phyloP scores from a whole-genome alignment of 495 filamentous ascomycete genomes.

The Penicillium cosmopolitanum region DNA sequence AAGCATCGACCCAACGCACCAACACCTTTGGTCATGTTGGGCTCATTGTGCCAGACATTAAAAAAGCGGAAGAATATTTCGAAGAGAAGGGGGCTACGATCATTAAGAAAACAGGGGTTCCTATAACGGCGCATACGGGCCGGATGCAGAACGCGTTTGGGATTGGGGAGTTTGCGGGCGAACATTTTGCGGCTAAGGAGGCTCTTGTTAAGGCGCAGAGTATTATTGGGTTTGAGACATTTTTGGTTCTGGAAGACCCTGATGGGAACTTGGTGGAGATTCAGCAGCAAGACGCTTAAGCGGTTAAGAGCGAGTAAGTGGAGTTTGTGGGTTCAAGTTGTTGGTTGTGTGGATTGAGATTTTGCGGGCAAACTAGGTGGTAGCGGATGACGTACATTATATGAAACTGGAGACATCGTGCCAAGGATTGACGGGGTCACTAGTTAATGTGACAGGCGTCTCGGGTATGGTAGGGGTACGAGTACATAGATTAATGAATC shows the following conservation, averaged over 20 bases:
- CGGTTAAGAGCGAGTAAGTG: background rate
- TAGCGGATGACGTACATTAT: background rate
- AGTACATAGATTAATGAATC: background rate
- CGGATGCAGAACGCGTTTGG: constrained; percentile 19
- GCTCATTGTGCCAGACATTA: constrained; percentile 20
- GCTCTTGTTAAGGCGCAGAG: constrained; percentile 10
- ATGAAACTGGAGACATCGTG: background rate
- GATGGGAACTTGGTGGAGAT: constrained; percentile 40
- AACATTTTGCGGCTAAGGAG: constrained; percentile 14
- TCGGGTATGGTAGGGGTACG: background rate
- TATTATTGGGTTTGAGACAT: constrained; percentile 22
- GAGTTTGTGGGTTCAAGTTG: background rate
- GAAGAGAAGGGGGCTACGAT: constrained; percentile 22
- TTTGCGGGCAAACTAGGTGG: background rate
- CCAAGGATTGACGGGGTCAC: background rate
- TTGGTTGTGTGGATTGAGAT: too few relatives aligned
- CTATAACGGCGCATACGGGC: constrained; percentile 9
- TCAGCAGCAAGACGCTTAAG: constrained; percentile 14
- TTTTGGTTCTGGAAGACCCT: constrained; percentile 31
- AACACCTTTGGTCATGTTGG: constrained; percentile 34
- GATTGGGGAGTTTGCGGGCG: constrained; percentile 15
- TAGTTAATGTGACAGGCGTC: background rate
- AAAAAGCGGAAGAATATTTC: background rate
- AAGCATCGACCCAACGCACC: constrained; percentile 13
- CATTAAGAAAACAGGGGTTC: constrained; percentile 26